Evolutionary conservation across 441 rosid genomes (phyloP).

Genomic region (Arabidopsis lyrata): DNA sequence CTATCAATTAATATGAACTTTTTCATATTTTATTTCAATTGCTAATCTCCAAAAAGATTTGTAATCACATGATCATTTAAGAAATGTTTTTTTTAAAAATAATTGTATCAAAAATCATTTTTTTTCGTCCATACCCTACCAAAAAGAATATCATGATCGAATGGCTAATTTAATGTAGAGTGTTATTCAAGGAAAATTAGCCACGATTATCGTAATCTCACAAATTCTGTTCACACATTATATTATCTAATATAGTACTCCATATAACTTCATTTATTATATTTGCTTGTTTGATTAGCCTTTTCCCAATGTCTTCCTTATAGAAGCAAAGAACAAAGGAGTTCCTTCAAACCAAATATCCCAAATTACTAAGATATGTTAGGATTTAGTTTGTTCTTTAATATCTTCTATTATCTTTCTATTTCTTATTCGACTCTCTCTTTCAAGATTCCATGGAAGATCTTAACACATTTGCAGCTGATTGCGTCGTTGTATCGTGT

Average conservation of each 20-base stretch:
- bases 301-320: constrained; percentile 39
- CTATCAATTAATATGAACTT: constrained; percentile 3
- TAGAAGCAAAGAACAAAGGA: constrained; percentile 61
- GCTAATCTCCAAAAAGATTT: constrained; percentile 30
- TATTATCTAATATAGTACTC: constrained; percentile 22
- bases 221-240: constrained; percentile 39
- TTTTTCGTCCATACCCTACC: constrained; percentile 44
- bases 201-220: constrained; percentile 33
- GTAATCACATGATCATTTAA: constrained; percentile 14
- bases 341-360: constrained; percentile 40
- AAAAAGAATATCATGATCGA: constrained; percentile 34
- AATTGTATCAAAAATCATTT: constrained; percentile 17
- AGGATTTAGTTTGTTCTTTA: constrained; percentile 28
- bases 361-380: constrained; percentile 38
- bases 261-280: constrained; percentile 21
- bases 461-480: constrained; percentile 65
- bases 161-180: constrained; percentile 31
- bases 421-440: constrained; percentile 40
- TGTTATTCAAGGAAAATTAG: constrained; percentile 33
- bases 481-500: constrained; percentile 74
- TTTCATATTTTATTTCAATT: neutral
- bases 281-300: constrained; percentile 38
- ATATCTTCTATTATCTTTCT: constrained; percentile 25
- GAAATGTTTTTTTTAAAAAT: neutral
- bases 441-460: constrained; percentile 64